Conservation (phyloP, 2,329 filamentous ascomycete genomes). For the Chaetomium olivaceum region DNA sequence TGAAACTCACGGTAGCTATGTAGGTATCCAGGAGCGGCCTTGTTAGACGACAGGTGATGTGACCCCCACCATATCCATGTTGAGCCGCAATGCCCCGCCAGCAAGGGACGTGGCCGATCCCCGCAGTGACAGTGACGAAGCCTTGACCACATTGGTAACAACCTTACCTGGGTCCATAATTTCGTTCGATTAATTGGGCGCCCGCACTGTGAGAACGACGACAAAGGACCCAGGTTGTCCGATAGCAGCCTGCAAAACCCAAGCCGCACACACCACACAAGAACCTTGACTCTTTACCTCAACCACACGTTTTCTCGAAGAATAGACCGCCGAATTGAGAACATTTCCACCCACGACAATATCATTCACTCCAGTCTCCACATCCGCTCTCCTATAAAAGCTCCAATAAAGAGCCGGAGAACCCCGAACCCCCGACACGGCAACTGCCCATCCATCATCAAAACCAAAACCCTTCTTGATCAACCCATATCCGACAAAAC, state of each 20-base stretch:
- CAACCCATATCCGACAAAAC: not conserved
- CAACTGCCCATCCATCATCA: not conserved
- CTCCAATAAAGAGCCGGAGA: not conserved
- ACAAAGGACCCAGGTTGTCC: not conserved
- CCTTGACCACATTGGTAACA: no score
- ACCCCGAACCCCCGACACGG: not conserved
- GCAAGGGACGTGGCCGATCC: slow-evolving; percentile 3
- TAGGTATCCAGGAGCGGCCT: not conserved
- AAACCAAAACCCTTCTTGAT: not conserved
- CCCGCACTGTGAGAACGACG: slow-evolving; percentile 16
- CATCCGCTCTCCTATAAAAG: not conserved
- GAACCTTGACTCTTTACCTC: not conserved
- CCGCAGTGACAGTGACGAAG: not conserved
- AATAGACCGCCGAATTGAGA: not conserved
- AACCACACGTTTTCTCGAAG: not conserved
- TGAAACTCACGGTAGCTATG: not conserved
- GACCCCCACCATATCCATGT: not conserved
- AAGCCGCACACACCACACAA: not conserved
- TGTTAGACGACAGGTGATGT: not conserved
- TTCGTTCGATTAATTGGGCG: not conserved
- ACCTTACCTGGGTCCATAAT: not conserved
- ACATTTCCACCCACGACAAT: not conserved
- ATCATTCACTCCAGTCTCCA: not conserved
- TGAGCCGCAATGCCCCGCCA: slow-evolving; percentile 21
- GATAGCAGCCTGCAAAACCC: not conserved